Evolutionary conservation across 495 filamentous ascomycete genomes (phyloP).

Genomic region (Lophium mytilinum): DNA sequence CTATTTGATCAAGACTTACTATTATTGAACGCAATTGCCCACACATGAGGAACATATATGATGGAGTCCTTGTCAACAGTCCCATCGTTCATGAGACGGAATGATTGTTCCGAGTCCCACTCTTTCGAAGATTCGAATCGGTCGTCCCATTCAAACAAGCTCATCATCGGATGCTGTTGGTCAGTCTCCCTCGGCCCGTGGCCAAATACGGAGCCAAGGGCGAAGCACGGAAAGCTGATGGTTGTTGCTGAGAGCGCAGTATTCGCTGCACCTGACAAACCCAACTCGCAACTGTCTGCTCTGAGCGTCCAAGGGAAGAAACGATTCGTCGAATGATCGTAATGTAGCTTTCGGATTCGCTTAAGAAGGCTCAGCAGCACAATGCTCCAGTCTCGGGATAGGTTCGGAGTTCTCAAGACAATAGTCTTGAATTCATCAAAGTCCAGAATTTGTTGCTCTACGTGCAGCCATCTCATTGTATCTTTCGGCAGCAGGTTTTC

Average conservation of each 20-base stretch:
- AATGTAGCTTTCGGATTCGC: too few relatives aligned
- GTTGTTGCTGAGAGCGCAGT: too few relatives aligned
- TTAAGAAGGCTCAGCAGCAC: too few relatives aligned
- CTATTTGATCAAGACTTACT: not conserved
- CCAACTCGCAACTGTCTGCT: too few relatives aligned
- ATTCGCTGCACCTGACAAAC: too few relatives aligned
- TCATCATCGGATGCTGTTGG: not conserved
- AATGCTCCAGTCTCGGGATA: too few relatives aligned
- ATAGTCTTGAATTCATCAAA: too few relatives aligned
- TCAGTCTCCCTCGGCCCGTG: not conserved
- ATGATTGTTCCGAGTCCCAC: not conserved
- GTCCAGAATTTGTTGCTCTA: too few relatives aligned
- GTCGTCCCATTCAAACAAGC: slow-evolving; percentile 1
- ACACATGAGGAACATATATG: not conserved
- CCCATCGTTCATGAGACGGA: not conserved
- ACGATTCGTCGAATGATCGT: too few relatives aligned
- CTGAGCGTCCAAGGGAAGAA: too few relatives aligned
- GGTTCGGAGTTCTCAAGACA: too few relatives aligned
- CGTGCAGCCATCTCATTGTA: too few relatives aligned
- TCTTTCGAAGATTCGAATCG: not conserved
- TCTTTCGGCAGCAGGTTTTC: not conserved
- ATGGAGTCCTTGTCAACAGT: not conserved
- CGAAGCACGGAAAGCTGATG: not conserved
- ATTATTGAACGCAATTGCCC: not conserved
- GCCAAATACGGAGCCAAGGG: not conserved